Conservation (phyloP, 208 protist species). For the Trypanosoma congolense region DNA sequence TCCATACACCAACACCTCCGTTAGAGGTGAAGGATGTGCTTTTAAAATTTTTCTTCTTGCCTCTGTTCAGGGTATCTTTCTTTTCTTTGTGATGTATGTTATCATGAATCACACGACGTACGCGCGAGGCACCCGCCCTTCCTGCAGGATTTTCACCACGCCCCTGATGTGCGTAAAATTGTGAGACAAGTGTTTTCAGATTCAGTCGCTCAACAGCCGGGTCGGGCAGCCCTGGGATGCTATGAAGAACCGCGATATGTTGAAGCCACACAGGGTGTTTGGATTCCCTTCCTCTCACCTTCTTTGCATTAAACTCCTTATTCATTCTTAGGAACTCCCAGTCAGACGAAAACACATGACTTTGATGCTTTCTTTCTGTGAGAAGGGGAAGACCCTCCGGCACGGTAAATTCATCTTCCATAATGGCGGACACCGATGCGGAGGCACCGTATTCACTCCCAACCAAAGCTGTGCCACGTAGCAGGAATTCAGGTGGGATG, state of each 20-base stretch:
- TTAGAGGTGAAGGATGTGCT: neutral
- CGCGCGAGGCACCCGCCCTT: conserved; percentile 3
- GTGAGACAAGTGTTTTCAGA: conserved; percentile 5
- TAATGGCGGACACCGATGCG: too few species aligned
- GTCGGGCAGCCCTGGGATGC: conserved; percentile 23
- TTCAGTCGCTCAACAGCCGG: neutral
- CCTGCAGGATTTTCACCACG: neutral
- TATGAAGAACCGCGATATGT: conserved; percentile 14
- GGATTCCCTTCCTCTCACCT: neutral
- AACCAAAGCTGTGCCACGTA: neutral
- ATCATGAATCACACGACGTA: neutral
- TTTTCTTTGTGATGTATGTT: neutral
- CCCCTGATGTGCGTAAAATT: neutral
- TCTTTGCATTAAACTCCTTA: too few species aligned
- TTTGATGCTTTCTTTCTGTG: too few species aligned
- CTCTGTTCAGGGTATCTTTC: neutral
- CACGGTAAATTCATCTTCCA: neutral
- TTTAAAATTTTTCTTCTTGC: conserved; percentile 3
- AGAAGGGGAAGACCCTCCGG: too few species aligned
- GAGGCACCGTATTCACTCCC: too few species aligned
- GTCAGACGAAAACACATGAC: too few species aligned
- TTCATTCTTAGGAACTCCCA: too few species aligned
- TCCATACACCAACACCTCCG: conserved; percentile 16
- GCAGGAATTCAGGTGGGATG: conserved; percentile 10
- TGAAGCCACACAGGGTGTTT: conserved; percentile 4